Evolutionary conservation across 192 early-diverging fungal species (phyloP), one percentile per base, ranked within the genome.

Genomic region (Coemansia sp.): DNA sequence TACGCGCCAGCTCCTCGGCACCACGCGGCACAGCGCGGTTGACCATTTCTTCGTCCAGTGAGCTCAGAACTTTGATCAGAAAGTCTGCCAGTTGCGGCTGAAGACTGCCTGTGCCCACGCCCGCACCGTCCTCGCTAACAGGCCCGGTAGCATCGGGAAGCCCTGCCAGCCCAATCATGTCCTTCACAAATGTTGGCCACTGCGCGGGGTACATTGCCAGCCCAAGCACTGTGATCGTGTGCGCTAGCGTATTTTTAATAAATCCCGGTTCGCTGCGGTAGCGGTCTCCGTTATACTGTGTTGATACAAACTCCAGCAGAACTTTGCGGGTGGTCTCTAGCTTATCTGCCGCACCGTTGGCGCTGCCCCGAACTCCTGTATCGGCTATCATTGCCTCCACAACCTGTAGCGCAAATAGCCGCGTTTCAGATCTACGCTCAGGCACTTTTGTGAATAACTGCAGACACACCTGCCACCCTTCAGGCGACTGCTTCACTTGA

Each of bases 11-110:
- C 54, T 93, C 88, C 25, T 88, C 87, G 50, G 85, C 67, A 35
- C 80, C 67, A 17, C 92, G 86, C 14, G 85, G 84, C 29, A 92
- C 88, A 15, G 85, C 75, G 6, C 85, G 84, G 56, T 85, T 90
- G 38, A 90, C 93, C 67, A 98, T 85, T 66, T 95, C 92, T 32
- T 95, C 94, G 73, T 98, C 92, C 24, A 98, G 90, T 5, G 88
- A 87, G 38, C 85, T 66, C 41, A 88, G 85, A 25, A 96, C 79
- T 57, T 88, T 87, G 62, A 96, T 79, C 68, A 96, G 87, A 52
- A 92, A 82, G 64, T 93, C 89, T n/a, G 67, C 64, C 63, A 82
- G 56, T n/a, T 49, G 53, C 14, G 79, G 70, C 23, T 69, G 69
- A 43, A 88, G 70, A 60, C 86, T 82, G 9, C 83, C 79, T 27